phyloP scores from a whole-genome alignment of 169 alveolate genomes.

The Babesia bovis region DNA sequence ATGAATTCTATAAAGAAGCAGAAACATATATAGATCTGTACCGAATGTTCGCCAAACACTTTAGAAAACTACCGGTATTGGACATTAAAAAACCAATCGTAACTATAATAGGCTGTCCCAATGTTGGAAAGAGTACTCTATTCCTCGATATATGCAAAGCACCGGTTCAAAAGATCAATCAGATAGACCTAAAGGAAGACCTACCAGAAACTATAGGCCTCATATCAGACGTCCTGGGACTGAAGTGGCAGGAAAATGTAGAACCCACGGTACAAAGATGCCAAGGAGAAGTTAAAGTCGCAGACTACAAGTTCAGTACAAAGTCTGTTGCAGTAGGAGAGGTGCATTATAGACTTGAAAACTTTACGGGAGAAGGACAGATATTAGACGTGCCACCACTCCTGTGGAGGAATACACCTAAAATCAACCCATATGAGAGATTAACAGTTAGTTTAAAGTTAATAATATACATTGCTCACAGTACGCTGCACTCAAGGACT shows the following conservation, averaged over 20 bases:
- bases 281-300: slow-evolving; percentile 42
- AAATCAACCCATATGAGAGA: slow-evolving; percentile 55
- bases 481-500: slow-evolving; percentile 60
- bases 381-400: slow-evolving; percentile 65
- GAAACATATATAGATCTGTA: slow-evolving; percentile 38
- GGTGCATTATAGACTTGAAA: slow-evolving; percentile 34
- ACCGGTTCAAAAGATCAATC: not conserved
- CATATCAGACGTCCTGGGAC: slow-evolving; percentile 57
- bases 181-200: slow-evolving; percentile 1
- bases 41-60: slow-evolving; percentile 20
- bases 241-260: slow-evolving; percentile 34
- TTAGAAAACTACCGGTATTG: slow-evolving; percentile 44
- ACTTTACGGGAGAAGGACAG: slow-evolving; percentile 55
- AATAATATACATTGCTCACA: not conserved
- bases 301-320: slow-evolving; percentile 66
- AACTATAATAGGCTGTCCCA: slow-evolving; percentile 60
- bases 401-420: slow-evolving; percentile 46
- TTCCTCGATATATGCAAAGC: slow-evolving; percentile 33
- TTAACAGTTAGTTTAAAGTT: slow-evolving; percentile 33
- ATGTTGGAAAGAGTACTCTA: slow-evolving; percentile 62
- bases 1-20: slow-evolving; percentile 22
- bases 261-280: slow-evolving; percentile 6
- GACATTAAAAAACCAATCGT: slow-evolving; percentile 47
- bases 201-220: slow-evolving; percentile 6
- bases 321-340: slow-evolving; percentile 28